Evolutionary conservation across 257 asterid species (phyloP).

Genomic region (Ophiorrhiza pumila): DNA sequence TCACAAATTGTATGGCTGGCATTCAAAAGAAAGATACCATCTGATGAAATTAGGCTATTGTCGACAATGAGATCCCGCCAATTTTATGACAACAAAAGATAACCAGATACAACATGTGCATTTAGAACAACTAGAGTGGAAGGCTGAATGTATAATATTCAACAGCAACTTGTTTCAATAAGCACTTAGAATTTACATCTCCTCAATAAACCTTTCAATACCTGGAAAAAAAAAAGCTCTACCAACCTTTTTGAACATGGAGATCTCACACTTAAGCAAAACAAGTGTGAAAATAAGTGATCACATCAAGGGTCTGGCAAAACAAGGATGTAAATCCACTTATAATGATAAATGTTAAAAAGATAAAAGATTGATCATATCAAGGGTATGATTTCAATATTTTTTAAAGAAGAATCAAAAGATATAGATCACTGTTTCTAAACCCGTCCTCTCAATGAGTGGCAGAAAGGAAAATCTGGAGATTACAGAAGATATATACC

Average conservation of each 20-base stretch:
- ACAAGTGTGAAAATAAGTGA: no score
- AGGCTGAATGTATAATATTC: background rate
- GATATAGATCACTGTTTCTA: background rate
- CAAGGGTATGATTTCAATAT: background rate
- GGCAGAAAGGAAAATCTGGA: background rate
- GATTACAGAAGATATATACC: slow-evolving; percentile 42
- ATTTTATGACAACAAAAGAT: background rate
- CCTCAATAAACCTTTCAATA: background rate
- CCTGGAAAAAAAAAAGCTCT: no score
- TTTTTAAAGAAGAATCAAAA: background rate
- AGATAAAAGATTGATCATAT: background rate
- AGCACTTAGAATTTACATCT: background rate
- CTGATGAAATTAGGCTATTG: background rate
- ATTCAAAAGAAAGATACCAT: background rate
- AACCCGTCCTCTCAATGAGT: background rate
- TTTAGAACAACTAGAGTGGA: background rate
- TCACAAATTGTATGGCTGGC: background rate
- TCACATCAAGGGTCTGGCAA: no score
- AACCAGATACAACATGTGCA: background rate
- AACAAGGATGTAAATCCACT: background rate
- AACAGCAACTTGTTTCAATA: background rate
- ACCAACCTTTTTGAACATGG: background rate
- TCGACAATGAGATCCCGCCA: background rate
- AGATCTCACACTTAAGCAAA: background rate
- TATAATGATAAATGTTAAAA: background rate